Evolutionary conservation across 805 yeast species (phyloP), one percentile per base, ranked within the genome.

Genomic region (Kodamaea sagamina): DNA sequence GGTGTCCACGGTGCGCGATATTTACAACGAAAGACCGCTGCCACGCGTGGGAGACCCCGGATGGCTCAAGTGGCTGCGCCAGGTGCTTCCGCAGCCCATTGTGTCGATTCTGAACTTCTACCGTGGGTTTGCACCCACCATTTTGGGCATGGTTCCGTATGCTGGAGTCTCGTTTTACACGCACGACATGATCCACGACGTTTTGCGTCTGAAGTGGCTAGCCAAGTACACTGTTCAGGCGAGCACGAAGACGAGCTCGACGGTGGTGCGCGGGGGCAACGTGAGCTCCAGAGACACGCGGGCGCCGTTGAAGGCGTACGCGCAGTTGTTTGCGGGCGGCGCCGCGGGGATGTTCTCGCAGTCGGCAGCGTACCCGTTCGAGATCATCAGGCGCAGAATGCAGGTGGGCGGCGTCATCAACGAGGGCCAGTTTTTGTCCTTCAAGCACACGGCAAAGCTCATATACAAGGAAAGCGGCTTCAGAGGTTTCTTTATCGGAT

Each of bases 121-220:
- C 66, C 75, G 97, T 45, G 99, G 99, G 2, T 93, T 92, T 63
- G 78, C 86, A 6, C 96, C 99, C 13, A 93, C 99, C 0, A 82
- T 93, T 35, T 55, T 90, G 31, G 99, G 99, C 8, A 90, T 93
- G 95, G 74, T 93, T 16, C 99, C 99, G 1, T 93, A 93, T 61
- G 99, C 99, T 1, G 99, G 99, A 8, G 97, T 92, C 3, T 87
- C 97, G 3, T 93, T 93, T 58, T 86, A 89, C 67, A 86, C 96
- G 3, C 98, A 93, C 64, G 99, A 93, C 67, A 61, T 82, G 44
- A 72, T 90, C 45, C 98, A 92, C 64, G 99, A 93, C 65, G 55
- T 90, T 1, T 79, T 93, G 58, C 72, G 96, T 48, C 72, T 84
- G n/a, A 71, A 73, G 9, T 42, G 57, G 9, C 61, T 90, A 4